Percentiles rank a stretch among this genome's conserved stretches.
phyloP scores from a whole-genome alignment of 2,329 filamentous ascomycete species.

The Chaetomiaceae sp. region DNA sequence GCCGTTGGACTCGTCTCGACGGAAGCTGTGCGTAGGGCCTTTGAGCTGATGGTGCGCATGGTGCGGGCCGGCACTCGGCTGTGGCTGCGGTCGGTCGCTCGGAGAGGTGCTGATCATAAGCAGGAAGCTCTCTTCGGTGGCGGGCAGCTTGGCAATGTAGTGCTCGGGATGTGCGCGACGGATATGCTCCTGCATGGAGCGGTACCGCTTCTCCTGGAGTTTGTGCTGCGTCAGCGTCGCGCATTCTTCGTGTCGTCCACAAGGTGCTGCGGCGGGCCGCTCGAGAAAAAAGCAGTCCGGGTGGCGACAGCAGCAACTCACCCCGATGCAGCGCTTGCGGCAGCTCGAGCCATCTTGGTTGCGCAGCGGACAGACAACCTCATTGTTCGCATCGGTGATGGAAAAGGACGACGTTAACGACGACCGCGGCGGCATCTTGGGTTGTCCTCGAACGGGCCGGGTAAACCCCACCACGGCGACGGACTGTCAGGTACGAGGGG shows the following conservation, averaged over 20 bases:
- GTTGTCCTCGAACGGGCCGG: neutral
- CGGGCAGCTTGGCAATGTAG: constrained; percentile 95
- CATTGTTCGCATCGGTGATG: constrained; percentile 85
- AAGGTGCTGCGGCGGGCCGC: neutral
- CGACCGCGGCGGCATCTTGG: constrained; percentile 80
- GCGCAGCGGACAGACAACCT: constrained; percentile 91
- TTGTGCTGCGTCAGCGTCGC: constrained; percentile 18
- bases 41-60: constrained; percentile 30
- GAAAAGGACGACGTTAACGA: constrained; percentile 86
- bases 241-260: neutral
- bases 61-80: constrained; percentile 30
- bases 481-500: neutral
- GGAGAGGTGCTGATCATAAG: constrained; percentile 93
- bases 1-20: constrained; percentile 59
- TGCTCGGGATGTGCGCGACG: constrained; percentile 93
- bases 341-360: constrained; percentile 97
- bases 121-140: constrained; percentile 94
- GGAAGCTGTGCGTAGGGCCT: constrained; percentile 58
- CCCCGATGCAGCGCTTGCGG: constrained; percentile 94
- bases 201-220: constrained; percentile 51
- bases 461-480: constrained; percentile 48
- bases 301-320: constrained; percentile 51
- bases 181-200: constrained; percentile 99
- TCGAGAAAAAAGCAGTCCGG: neutral
- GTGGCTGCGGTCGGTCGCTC: constrained; percentile 30